A percentile compares a stretch with the other conserved stretches of the same genome.
These are phyloP conservation scores for Cutaneotrichosporon sp. DNA, from an alignment of 1,284 basidiomycete genomes.

Conservation along the genomic window DNA sequence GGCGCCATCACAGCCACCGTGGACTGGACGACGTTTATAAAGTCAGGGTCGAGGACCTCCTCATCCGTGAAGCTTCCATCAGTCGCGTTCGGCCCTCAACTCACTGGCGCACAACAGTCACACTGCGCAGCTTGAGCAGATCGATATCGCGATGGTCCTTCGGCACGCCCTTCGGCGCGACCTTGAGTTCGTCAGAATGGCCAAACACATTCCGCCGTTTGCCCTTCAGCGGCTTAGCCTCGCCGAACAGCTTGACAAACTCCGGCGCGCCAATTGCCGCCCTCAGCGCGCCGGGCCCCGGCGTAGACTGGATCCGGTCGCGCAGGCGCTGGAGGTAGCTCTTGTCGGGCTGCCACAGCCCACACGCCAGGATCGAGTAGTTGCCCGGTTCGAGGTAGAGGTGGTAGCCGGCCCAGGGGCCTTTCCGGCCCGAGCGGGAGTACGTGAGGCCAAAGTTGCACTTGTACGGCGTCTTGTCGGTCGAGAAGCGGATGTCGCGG, in stretches of 20 bases:
- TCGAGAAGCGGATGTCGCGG: constrained; percentile 67
- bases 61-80: constrained; percentile 64
- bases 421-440: constrained; percentile 44
- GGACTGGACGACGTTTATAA: constrained; percentile 59
- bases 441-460: constrained; percentile 54
- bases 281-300: constrained; percentile 61
- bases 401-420: constrained; percentile 46
- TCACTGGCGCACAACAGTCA: constrained; percentile 65
- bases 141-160: constrained; percentile 81
- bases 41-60: constrained; percentile 63
- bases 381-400: constrained; percentile 59
- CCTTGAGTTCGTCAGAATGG: constrained; percentile 71
- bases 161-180: constrained; percentile 78
- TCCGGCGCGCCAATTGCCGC: constrained; percentile 58
- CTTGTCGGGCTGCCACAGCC: constrained; percentile 76
- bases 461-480: constrained; percentile 75
- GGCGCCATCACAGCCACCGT: constrained; percentile 61
- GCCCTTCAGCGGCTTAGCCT: constrained; percentile 60
- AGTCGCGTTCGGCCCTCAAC: constrained; percentile 28
- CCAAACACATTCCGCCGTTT: constrained; percentile 70
- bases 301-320: constrained; percentile 57
- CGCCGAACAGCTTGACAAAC: constrained; percentile 70
- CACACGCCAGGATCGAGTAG: constrained; percentile 71
- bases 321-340: constrained; percentile 70
- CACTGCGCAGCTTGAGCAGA: constrained; percentile 72